Evolutionary conservation across 1,284 basidiomycete genomes (phyloP).

Genomic region (Sporisorium sorghi): DNA sequence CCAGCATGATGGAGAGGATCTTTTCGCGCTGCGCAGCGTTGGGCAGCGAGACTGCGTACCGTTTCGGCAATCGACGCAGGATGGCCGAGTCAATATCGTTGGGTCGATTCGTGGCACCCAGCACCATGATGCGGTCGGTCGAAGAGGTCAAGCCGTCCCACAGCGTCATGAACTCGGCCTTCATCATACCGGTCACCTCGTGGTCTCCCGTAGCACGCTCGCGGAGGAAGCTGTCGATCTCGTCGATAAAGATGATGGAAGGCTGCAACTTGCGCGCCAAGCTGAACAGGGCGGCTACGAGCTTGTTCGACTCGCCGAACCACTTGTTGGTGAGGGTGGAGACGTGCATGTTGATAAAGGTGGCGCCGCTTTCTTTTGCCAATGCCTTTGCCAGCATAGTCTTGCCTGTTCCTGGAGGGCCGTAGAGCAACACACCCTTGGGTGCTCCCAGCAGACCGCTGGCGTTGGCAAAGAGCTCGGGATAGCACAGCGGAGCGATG

Average conservation of each 20-base stretch:
- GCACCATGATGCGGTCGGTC: slow-evolving; percentile 83
- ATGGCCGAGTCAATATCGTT: slow-evolving; percentile 96
- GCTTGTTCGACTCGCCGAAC: slow-evolving; percentile 98
- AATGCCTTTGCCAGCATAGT: slow-evolving; percentile 71
- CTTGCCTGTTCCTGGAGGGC: slow-evolving; percentile 71
- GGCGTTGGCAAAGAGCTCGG: slow-evolving; percentile 81
- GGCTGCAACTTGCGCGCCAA: slow-evolving; percentile 81
- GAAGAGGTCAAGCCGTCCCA: slow-evolving; percentile 97
- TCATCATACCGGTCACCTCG: slow-evolving; percentile 99
- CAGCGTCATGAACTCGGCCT: slow-evolving; percentile 99
- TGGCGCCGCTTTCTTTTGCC: slow-evolving; percentile 89
- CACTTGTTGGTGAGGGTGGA: slow-evolving; percentile 76
- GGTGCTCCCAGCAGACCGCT: slow-evolving; percentile 74
- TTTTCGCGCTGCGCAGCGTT: slow-evolving; percentile 83
- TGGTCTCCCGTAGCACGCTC: slow-evolving; percentile 89
- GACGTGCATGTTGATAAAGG: slow-evolving; percentile 77
- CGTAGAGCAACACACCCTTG: slow-evolving; percentile 72
- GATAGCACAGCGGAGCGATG: slow-evolving; percentile 94
- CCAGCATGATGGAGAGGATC: slow-evolving; percentile 83
- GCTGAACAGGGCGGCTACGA: slow-evolving; percentile 82
- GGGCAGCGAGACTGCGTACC: slow-evolving; percentile 90
- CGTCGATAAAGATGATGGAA: slow-evolving; percentile 83
- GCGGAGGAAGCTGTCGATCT: slow-evolving; percentile 88
- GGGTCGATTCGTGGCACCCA: slow-evolving; percentile 95
- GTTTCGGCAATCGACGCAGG: slow-evolving; percentile 94